phyloP scores from a whole-genome alignment of 305 asterid species.

The Ajuga reptans region DNA sequence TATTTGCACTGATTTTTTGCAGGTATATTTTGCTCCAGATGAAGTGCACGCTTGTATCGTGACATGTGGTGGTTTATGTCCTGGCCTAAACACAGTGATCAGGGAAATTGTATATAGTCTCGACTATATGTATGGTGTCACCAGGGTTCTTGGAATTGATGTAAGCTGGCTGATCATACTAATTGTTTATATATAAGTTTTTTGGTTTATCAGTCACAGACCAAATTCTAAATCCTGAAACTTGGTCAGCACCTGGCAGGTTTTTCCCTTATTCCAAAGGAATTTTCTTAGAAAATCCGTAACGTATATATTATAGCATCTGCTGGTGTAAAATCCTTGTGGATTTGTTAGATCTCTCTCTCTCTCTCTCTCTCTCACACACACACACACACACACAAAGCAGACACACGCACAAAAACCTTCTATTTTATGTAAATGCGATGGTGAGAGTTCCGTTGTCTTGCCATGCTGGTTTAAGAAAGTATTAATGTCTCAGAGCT shows the following conservation, averaged over 20 bases:
- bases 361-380: too few species aligned
- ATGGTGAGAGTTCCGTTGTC: neutral
- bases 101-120: conserved; percentile 86
- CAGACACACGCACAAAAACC: too few species aligned
- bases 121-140: conserved; percentile 84
- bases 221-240: neutral
- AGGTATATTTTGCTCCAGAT: conserved; percentile 83
- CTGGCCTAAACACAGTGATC: conserved; percentile 94
- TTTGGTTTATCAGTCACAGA: neutral
- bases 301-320: neutral
- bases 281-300: neutral
- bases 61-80: conserved; percentile 98
- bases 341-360: neutral
- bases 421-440: neutral
- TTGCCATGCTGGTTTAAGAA: neutral
- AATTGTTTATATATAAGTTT: neutral
- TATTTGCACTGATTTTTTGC: conserved; percentile 24
- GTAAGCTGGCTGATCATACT: conserved; percentile 46
- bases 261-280: neutral
- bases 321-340: neutral
- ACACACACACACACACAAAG: too few species aligned
- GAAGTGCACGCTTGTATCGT: conserved; percentile 90
- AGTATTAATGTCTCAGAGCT: neutral
- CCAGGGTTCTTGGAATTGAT: conserved; percentile 75
- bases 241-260: conserved; percentile 5